Conservation (phyloP, 495 filamentous ascomycete genomes). For the Annulohypoxylon nitens region DNA sequence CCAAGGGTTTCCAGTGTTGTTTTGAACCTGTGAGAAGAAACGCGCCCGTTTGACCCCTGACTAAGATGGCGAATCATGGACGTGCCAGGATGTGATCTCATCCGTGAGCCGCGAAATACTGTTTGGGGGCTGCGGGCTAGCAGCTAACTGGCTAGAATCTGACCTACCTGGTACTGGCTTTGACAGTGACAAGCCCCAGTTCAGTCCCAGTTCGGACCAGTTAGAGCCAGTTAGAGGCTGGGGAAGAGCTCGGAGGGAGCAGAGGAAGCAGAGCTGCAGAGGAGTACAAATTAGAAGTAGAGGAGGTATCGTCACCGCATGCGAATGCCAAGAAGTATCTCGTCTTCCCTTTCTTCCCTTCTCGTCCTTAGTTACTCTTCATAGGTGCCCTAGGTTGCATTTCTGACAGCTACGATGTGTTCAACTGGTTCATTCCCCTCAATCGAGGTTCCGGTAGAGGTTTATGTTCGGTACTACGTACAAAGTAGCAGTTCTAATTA, state of each 20-base stretch:
- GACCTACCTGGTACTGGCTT: neutral
- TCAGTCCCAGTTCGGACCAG: neutral
- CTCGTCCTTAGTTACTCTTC: slow-evolving; percentile 22
- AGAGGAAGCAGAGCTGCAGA: too few relatives aligned
- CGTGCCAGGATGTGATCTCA: slow-evolving; percentile 43
- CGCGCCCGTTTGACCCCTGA: slow-evolving; percentile 39
- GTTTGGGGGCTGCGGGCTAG: slow-evolving; percentile 40
- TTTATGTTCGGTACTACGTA: slow-evolving; percentile 29
- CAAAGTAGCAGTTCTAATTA: slow-evolving; percentile 9
- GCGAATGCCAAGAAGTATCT: slow-evolving; percentile 28
- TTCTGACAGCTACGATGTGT: slow-evolving; percentile 6
- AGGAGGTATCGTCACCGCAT: slow-evolving; percentile 41
- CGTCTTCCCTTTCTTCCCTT: slow-evolving; percentile 4
- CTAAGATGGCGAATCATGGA: slow-evolving; percentile 37
- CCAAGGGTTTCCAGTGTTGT: slow-evolving; percentile 44
- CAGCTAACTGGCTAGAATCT: neutral
- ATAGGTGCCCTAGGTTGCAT: slow-evolving; percentile 33
- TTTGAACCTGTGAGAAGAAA: slow-evolving; percentile 48
- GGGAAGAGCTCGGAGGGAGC: slow-evolving; percentile 5
- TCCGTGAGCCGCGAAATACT: slow-evolving; percentile 45
- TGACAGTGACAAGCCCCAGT: slow-evolving; percentile 1
- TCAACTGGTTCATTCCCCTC: slow-evolving; percentile 15
- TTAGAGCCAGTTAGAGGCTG: slow-evolving; percentile 24
- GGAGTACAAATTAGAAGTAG: too few relatives aligned
- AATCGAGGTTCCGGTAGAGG: slow-evolving; percentile 17